Evolutionary conservation across 805 yeast species (phyloP), one percentile per base, ranked within the genome.

Genomic region (Kodamaea kakaduensis): DNA sequence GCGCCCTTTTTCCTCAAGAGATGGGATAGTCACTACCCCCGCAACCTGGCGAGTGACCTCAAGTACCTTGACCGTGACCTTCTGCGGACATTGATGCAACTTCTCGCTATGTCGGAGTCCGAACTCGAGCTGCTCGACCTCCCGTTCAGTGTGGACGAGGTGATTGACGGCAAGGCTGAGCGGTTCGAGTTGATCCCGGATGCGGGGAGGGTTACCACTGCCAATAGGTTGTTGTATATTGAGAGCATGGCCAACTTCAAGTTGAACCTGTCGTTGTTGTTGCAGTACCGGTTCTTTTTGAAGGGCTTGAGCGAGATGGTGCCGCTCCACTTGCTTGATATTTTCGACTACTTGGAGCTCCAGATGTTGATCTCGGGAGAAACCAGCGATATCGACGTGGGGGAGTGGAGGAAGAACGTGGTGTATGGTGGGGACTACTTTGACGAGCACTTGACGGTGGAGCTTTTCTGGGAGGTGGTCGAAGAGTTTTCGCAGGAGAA

Each of bases 291-390:
- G 20, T 66, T 71, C 25, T 84, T 86, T 52, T 59, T 89, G 22
- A 71, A 67, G 9, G 98, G 98, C 0, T 54, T 93, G 31, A 73
- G 71, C 45, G 73, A 73, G 37, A 65, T 90, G 13, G 78, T 93
- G 17, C 69, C 79, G 8, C 77, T 81, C 2, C 69, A 69, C 24
- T 87, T 96, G 96, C 64, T 90, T 30, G 73, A 74, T 16, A 77
- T 90, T 81, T 93, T 90, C 61, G 86, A 85, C 50, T 81, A 95
- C 0, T 64, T 64, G 23, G 97, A 93, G 51, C 58, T 93, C 10
- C 95, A 88, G 53, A 77, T 78, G 68, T 64, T 90, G 73, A 75
- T 32, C 9, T 76, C 80, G 3, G 71, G 76, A 21, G 96, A 95
- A 4, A 89, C 85, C 6, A 69, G 71, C 31, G 83, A 78, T 36